phyloP scores from a whole-genome alignment of 768 basidiomycete genomes.

The Mycena albidolilacea region DNA sequence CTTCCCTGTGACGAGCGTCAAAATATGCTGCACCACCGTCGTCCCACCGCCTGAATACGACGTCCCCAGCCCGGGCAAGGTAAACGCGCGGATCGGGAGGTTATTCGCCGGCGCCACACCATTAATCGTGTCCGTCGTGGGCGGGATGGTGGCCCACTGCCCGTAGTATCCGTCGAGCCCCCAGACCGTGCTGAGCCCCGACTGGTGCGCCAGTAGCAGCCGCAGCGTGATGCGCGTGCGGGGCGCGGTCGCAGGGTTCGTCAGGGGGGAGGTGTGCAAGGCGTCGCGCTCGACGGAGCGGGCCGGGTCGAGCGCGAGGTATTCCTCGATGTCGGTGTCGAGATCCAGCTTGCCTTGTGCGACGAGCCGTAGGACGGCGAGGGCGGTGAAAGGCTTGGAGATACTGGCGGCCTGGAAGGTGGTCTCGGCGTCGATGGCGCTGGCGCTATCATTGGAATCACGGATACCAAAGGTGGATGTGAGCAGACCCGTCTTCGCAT shows the following conservation, averaged over 20 bases:
- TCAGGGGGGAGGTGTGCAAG: conserved; percentile 9
- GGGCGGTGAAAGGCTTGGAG: conserved; percentile 27
- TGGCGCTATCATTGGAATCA: conserved; percentile 6
- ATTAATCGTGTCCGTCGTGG: conserved; percentile 17
- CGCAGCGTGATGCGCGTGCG: conserved; percentile 28
- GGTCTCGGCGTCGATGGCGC: conserved; percentile 19
- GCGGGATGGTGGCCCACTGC: conserved; percentile 5
- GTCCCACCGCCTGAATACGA: conserved; percentile 32
- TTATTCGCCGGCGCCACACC: conserved; percentile 16
- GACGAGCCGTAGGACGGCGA: conserved; percentile 32
- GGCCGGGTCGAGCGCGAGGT: conserved; percentile 24
- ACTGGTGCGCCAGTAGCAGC: conserved; percentile 30
- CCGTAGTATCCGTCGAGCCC: conserved; percentile 21
- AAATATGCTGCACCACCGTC: conserved; percentile 26
- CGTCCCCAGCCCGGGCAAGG: conserved; percentile 28
- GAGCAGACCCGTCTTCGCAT: conserved; percentile 9
- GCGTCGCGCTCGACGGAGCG: neutral
- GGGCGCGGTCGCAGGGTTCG: conserved; percentile 25
- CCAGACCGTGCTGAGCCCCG: conserved; percentile 29
- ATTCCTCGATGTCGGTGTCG: conserved; percentile 25
- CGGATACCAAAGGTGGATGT: conserved; percentile 26
- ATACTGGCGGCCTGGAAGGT: conserved; percentile 33
- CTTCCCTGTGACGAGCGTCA: conserved; percentile 32
- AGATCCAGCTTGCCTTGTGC: conserved; percentile 20
- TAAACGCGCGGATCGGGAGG: conserved; percentile 33